Conservation (phyloP, 306 rosid species). For the Lathyrus aphaca region DNA sequence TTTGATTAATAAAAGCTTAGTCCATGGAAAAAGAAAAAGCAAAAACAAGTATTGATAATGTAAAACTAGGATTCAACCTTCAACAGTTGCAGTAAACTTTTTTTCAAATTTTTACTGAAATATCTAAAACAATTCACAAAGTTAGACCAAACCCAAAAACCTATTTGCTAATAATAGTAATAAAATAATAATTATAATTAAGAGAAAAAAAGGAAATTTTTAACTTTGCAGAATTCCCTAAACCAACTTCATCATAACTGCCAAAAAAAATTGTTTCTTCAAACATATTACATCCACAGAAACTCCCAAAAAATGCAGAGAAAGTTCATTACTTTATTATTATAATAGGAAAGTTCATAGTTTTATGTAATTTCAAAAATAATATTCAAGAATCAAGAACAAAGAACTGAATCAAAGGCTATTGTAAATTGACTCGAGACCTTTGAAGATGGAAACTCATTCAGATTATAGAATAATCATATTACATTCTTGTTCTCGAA, state of each 20-base stretch:
- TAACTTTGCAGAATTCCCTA: too few species aligned
- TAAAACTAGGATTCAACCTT: slow-evolving; percentile 3
- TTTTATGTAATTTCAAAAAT: not conserved
- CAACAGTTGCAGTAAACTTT: slow-evolving; percentile 3
- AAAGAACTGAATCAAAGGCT: not conserved
- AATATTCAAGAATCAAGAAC: not conserved
- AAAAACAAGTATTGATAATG: slow-evolving; percentile 4
- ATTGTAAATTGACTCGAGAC: not conserved
- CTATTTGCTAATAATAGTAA: not conserved
- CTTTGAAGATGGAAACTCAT: not conserved
- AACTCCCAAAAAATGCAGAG: not conserved
- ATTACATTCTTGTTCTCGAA: not conserved
- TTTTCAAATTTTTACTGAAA: not conserved
- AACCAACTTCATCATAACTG: slow-evolving; percentile 3
- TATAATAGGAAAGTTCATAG: not conserved
- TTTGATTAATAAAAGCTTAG: not conserved
- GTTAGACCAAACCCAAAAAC: not conserved
- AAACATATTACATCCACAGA: not conserved
- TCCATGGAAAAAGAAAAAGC: not conserved
- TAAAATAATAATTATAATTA: too few species aligned
- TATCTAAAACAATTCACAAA: not conserved
- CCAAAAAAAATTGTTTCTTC: not conserved
- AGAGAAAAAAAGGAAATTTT: too few species aligned
- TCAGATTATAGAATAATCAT: not conserved
- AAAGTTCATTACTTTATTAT: not conserved